Base-by-base conservation (phyloP, 768 basidiomycete species). In the Pisolithus marmoratus region DNA sequence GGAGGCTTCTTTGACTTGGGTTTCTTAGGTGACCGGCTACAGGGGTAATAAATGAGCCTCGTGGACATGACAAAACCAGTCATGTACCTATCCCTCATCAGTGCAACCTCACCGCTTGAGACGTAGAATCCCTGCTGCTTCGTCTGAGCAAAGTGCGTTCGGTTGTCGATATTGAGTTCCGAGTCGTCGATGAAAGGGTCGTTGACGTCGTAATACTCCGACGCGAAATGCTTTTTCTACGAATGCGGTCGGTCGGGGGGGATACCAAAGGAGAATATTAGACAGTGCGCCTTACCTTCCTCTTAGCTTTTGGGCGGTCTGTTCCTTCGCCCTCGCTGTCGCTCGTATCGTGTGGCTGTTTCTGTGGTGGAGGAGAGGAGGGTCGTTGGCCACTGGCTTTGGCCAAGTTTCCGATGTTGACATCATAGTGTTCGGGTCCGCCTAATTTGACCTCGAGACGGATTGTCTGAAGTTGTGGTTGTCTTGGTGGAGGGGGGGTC, bases 161-260 rank as follows among this genome's bases (percentile, higher is more conserved):
- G 85, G 63, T 94, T 84, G 72, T 98, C 94, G 43, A 94, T 72
- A 23, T 82, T 85, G 51, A 95, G 74, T 63, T 98, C 95, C 2
- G 92, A 91, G 70, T 99, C 96, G 75, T 99, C 96, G 63, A 99
- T 96, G 72, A 98, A 98, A 0, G 91, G 88, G 70, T 99, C 96
- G 0, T 77, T 72, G 19, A 85, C 75, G 71, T 99, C 95, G 74
- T 99, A 99, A 61, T 93, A 90, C 63, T 88, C 90, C 20, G 81
- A 70, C 0, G 75, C 73, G 1, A 68, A 65, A 51, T 74, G 79
- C 63, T 82, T 84, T 66, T 76, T 72, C 72, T 76, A 56, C 20
- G 43, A 31, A 47, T 17, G 38, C 1, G 29, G 37, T 65, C 27
- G 26, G 17, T 26, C 6, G 6, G 20, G 23, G n/a, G 26, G 42